These are phyloP conservation scores for Ganoderma boninense DNA, from an alignment of 1,284 basidiomycete species.

Conservation along the genomic window DNA sequence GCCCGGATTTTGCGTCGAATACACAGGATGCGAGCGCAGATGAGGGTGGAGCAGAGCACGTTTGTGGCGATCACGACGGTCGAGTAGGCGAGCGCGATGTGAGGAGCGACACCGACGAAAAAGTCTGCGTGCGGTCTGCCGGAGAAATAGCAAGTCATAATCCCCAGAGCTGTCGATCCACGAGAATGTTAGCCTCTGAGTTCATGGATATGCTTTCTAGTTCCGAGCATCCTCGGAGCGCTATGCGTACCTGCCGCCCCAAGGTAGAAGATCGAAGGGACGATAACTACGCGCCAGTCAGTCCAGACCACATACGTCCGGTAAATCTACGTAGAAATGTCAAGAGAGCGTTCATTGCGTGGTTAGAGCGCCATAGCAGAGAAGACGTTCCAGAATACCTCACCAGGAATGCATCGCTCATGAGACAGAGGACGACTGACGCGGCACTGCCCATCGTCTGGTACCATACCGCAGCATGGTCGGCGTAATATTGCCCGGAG, in stretches of 20 bases:
- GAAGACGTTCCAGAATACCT: neutral
- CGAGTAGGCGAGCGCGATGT: slow-evolving; percentile 19
- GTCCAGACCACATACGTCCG: slow-evolving; percentile 26
- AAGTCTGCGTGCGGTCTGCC: neutral
- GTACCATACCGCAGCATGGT: slow-evolving; percentile 28
- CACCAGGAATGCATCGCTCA: slow-evolving; percentile 26
- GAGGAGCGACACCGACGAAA: neutral
- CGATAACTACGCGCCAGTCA: slow-evolving; percentile 12
- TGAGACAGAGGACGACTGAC: slow-evolving; percentile 9
- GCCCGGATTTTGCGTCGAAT: slow-evolving; percentile 14
- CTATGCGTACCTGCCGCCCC: neutral
- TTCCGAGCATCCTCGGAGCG: neutral
- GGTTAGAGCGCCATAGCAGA: neutral
- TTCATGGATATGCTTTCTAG: no score
- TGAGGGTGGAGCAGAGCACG: slow-evolving; percentile 19
- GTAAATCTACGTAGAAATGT: slow-evolving; percentile 10
- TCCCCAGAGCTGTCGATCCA: slow-evolving; percentile 12
- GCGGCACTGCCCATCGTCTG: slow-evolving; percentile 25
- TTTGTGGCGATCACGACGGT: slow-evolving; percentile 22
- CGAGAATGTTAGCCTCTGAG: neutral
- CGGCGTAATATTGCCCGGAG: slow-evolving; percentile 18
- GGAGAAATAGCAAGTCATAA: slow-evolving; percentile 24
- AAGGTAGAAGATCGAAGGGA: slow-evolving; percentile 22
- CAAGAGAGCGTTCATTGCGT: neutral
- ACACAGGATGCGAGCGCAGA: slow-evolving; percentile 23